Percentiles rank a stretch among this genome's conserved stretches.
phyloP scores from a whole-genome alignment of 306 rosid species.

The Sphenostylis stenocarpa region DNA sequence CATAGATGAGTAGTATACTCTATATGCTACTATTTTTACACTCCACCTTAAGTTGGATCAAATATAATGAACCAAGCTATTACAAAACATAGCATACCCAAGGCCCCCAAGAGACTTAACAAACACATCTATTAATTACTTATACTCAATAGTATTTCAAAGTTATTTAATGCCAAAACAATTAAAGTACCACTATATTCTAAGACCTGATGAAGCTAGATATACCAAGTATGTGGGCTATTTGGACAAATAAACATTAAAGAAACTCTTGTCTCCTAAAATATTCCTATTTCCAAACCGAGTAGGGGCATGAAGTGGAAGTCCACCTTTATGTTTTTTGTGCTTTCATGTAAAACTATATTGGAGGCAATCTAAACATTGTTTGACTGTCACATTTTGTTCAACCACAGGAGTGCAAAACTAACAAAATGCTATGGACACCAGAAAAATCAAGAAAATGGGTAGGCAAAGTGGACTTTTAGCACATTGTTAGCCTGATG shows the following conservation, averaged over 20 bases:
- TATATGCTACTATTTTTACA: background rate
- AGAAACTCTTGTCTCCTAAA: background rate
- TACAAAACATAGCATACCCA: background rate
- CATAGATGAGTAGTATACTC: background rate
- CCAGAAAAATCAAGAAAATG: background rate
- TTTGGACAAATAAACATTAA: background rate
- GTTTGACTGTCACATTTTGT: background rate
- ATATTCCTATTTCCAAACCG: background rate
- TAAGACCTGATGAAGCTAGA: background rate
- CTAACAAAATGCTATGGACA: background rate
- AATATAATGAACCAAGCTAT: background rate
- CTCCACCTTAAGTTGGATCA: background rate
- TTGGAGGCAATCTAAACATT: background rate
- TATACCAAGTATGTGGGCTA: background rate
- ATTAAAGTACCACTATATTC: background rate
- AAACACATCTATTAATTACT: background rate
- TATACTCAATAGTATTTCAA: background rate
- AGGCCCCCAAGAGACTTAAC: background rate
- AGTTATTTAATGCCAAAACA: background rate
- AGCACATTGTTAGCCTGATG: background rate
- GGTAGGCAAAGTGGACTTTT: background rate
- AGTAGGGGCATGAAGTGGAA: background rate
- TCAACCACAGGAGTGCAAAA: background rate
- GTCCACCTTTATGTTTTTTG: background rate
- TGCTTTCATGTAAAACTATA: slow-evolving; percentile 1